Evolutionary conservation across 306 rosid genomes (phyloP).

Genomic region (Castanea mollissima): DNA sequence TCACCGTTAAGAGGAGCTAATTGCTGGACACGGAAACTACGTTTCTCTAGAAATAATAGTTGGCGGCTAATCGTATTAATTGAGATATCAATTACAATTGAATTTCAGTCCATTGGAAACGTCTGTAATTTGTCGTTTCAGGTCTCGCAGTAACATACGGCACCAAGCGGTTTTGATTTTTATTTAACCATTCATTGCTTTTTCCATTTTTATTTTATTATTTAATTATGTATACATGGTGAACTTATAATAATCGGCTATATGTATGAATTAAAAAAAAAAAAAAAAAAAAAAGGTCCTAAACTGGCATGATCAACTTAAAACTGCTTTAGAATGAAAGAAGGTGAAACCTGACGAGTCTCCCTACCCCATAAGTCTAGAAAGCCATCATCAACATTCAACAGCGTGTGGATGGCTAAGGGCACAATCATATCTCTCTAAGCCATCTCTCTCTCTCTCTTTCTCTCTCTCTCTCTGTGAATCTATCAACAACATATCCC

Average conservation of each 20-base stretch:
- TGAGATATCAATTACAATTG: not conserved
- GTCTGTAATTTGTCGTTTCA: not conserved
- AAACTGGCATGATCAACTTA: not conserved
- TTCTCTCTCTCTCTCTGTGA: not conserved
- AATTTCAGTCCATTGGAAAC: slow-evolving; percentile 26
- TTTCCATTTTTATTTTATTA: too few relatives aligned
- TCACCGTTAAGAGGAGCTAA: too few relatives aligned
- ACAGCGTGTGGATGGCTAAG: not conserved
- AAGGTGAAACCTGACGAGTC: not conserved
- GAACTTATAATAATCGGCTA: too few relatives aligned
- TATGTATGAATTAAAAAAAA: not conserved
- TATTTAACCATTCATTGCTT: too few relatives aligned
- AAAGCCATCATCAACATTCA: not conserved
- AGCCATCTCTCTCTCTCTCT: not conserved
- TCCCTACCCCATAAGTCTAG: not conserved
- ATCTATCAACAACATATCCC: not conserved
- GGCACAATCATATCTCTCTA: not conserved
- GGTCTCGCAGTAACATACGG: not conserved
- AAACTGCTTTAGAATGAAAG: not conserved
- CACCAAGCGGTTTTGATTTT: slow-evolving; percentile 12
- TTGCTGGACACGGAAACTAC: not conserved
- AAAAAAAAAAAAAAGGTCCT: not conserved
- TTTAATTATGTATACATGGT: too few relatives aligned
- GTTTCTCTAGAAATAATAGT: not conserved
- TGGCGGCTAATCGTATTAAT: slow-evolving; percentile 27